Evolutionary conservation across 129 eudicot species (phyloP).

Genomic region (Flaveria ramosissima): DNA sequence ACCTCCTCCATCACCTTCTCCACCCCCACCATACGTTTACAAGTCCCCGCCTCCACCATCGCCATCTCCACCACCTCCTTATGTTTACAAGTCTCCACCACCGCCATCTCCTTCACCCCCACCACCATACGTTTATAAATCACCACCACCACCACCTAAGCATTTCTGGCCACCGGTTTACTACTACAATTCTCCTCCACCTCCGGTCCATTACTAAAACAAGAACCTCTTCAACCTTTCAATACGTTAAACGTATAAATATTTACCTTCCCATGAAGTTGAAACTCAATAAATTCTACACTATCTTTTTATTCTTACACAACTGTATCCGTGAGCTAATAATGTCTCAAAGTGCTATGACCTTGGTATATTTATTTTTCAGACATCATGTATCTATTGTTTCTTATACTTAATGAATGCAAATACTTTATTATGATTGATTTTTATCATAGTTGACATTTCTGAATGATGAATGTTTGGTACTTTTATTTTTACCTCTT

Average conservation of each 20-base stretch:
- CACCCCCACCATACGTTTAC: not conserved
- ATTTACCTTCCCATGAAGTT: not conserved
- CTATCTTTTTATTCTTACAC: slow-evolving; percentile 18
- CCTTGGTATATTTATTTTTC: slow-evolving; percentile 15
- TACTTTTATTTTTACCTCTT: not conserved
- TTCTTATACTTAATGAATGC: slow-evolving; percentile 8
- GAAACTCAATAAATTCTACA: slow-evolving; percentile 13
- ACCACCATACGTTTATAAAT: not conserved
- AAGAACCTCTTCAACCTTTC: not conserved
- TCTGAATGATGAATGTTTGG: not conserved
- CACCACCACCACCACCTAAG: slow-evolving; percentile 4
- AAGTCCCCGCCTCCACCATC: slow-evolving; percentile 24
- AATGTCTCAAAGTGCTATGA: slow-evolving; percentile 18
- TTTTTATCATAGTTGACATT: not conserved
- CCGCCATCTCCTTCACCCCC: slow-evolving; percentile 17
- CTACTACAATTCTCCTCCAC: slow-evolving; percentile 37
- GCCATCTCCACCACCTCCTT: slow-evolving; percentile 23
- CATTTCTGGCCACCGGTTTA: slow-evolving; percentile 21
- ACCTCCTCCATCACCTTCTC: not conserved
- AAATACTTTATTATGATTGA: not conserved
- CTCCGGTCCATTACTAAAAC: slow-evolving; percentile 24
- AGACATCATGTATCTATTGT: slow-evolving; percentile 17
- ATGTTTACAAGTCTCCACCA: not conserved
- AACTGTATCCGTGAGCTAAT: slow-evolving; percentile 20
- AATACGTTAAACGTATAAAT: not conserved